Percentiles rank a stretch among this genome's conserved stretches.
Conservation (phyloP, 1,284 basidiomycete genomes). For the Golubevia sp. region DNA sequence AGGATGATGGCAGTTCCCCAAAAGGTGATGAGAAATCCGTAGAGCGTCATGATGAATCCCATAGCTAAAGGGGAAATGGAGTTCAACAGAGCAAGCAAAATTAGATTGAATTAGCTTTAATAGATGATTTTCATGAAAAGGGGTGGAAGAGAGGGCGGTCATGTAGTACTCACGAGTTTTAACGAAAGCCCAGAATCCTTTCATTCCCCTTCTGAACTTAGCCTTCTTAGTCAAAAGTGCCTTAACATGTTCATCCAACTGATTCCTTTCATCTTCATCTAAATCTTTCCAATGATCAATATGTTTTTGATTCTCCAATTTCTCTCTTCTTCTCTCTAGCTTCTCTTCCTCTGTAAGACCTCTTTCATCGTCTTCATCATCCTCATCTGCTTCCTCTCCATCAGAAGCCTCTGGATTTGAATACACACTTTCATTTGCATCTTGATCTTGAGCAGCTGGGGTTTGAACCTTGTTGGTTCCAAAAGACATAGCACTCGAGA, state of each 20-base stretch:
- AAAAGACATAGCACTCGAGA: neutral
- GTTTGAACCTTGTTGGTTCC: neutral
- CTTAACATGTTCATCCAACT: constrained; percentile 52
- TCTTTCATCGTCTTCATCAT: neutral
- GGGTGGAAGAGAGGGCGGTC: too few species aligned
- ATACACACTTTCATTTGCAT: neutral
- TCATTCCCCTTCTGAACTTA: constrained; percentile 37
- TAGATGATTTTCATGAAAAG: too few species aligned
- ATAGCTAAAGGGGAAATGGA: constrained; percentile 13
- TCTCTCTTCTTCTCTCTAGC: constrained; percentile 17
- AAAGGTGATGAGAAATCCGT: constrained; percentile 43
- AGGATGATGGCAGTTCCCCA: constrained; percentile 54
- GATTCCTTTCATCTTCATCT: constrained; percentile 51
- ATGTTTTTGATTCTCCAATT: constrained; percentile 35
- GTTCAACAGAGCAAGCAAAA: neutral
- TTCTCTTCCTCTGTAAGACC: constrained; percentile 11
- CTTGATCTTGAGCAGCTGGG: neutral
- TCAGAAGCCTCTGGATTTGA: too few species aligned
- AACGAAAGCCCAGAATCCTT: constrained; percentile 47
- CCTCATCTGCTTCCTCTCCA: too few species aligned
- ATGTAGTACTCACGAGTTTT: constrained; percentile 28
- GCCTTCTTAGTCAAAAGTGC: constrained; percentile 43
- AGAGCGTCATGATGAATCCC: constrained; percentile 52
- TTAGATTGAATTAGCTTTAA: too few species aligned
- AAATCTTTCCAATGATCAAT: constrained; percentile 44